Percentiles rank a stretch among this genome's conserved stretches.
Conservation (phyloP, 371 early-diverging fungal genomes). For the Phascolomyces articulosus region DNA sequence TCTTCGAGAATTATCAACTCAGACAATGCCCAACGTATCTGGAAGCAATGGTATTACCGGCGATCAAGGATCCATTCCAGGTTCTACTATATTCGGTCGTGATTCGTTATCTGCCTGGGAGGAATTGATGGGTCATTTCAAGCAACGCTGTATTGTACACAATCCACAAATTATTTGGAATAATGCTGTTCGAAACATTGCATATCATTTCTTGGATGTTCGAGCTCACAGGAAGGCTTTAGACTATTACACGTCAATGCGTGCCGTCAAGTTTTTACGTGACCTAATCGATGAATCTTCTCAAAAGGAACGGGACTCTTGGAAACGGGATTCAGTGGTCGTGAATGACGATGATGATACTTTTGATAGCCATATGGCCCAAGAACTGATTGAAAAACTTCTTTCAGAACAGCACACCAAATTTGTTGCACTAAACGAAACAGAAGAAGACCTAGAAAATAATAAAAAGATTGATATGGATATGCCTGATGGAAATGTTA, state of each 20-base stretch:
- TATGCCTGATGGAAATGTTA: slow-evolving; percentile 32
- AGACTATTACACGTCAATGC: slow-evolving; percentile 51
- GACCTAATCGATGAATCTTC: slow-evolving; percentile 38
- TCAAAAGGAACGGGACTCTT: slow-evolving; percentile 21
- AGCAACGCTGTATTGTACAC: slow-evolving; percentile 51
- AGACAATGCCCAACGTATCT: slow-evolving; percentile 27
- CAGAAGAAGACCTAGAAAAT: slow-evolving; percentile 28
- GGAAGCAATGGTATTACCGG: neutral
- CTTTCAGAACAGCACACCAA: slow-evolving; percentile 52
- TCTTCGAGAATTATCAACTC: slow-evolving; percentile 30
- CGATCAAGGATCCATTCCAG: slow-evolving; percentile 21
- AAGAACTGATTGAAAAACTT: slow-evolving; percentile 58
- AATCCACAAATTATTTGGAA: slow-evolving; percentile 59
- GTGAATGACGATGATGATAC: slow-evolving; percentile 32
- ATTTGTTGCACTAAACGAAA: slow-evolving; percentile 56
- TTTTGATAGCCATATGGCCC: slow-evolving; percentile 43
- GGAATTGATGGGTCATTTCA: slow-evolving; percentile 48
- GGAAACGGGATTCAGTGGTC: slow-evolving; percentile 21
- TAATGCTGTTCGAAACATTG: slow-evolving; percentile 50
- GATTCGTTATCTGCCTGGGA: slow-evolving; percentile 45
- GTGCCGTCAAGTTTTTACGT: slow-evolving; percentile 52
- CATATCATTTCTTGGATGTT: slow-evolving; percentile 51
- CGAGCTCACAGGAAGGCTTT: slow-evolving; percentile 47
- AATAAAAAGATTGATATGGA: neutral
- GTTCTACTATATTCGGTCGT: slow-evolving; percentile 35